Percentiles rank a stretch among this genome's conserved stretches.
phyloP scores from a whole-genome alignment of 805 yeast genomes.

The Ogataea degrootiae region DNA sequence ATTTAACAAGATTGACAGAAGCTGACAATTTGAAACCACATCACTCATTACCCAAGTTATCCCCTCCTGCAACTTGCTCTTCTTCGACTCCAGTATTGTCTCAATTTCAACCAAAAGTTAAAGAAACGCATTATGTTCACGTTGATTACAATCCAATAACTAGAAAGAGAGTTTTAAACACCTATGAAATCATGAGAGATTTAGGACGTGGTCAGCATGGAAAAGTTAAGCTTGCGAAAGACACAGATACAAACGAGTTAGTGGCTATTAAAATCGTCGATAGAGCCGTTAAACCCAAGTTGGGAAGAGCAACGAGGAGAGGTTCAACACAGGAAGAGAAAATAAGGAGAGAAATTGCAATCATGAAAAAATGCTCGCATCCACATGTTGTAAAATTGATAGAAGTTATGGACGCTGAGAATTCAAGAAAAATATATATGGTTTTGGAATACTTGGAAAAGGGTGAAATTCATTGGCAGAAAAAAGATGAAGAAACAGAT shows the following conservation, averaged over 20 bases:
- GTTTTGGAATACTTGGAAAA: slow-evolving; percentile 85
- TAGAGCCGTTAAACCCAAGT: slow-evolving; percentile 54
- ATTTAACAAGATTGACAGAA: slow-evolving; percentile 2
- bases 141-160: slow-evolving; percentile 87
- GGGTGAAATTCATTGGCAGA: slow-evolving; percentile 90
- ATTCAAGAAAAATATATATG: slow-evolving; percentile 79
- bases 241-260: slow-evolving; percentile 52
- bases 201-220: slow-evolving; percentile 98
- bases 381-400: slow-evolving; percentile 85
- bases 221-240: slow-evolving; percentile 88
- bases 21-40: slow-evolving; percentile 1
- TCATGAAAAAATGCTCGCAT: slow-evolving; percentile 87
- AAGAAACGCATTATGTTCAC: slow-evolving; percentile 75
- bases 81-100: background rate
- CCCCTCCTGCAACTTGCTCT: too few relatives aligned
- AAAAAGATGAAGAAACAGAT: slow-evolving; percentile 22
- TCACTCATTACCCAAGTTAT: too few relatives aligned
- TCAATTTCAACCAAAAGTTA: slow-evolving; percentile 41
- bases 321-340: slow-evolving; percentile 54
- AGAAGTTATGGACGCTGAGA: slow-evolving; percentile 84
- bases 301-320: slow-evolving; percentile 36
- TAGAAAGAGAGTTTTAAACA: slow-evolving; percentile 75
- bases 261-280: slow-evolving; percentile 96
- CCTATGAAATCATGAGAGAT: slow-evolving; percentile 83
- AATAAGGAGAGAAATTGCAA: slow-evolving; percentile 83